Evolutionary conservation across 2,329 filamentous ascomycete species (phyloP), one percentile per base, ranked within the genome.

Genomic region (Parasarocladium wereldwijsianum): DNA sequence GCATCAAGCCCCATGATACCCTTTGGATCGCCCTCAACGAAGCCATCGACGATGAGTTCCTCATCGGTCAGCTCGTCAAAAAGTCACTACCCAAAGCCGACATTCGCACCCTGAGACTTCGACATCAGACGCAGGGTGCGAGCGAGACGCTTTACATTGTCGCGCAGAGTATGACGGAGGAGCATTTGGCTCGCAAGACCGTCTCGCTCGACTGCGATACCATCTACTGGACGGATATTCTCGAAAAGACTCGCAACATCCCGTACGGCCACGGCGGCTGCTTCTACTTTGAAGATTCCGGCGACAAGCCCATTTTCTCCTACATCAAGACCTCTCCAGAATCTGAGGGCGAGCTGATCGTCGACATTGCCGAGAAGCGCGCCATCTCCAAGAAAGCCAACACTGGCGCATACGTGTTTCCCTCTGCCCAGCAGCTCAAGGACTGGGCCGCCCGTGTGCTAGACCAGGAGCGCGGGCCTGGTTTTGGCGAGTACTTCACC

Each of bases 161-260:
- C 19, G 41, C 38, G 15, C 45, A 46, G 31, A 47, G 44, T 33
- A 47, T 47, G 43, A 39, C 38, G n/a, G 38, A 36, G 27, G 38
- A 45, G 27, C 37, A 47, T 24, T 40, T 49, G 26, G 29, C 34
- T 17, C 37, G 44, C 26, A 40, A 38, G 32, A 47, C 44, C 4
- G 40, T 49, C 12, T 47, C 45, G 8, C 42, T 49, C 24, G 46
- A 49, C 33, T 49, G 46, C 36, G 46, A 49, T n/a, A 49, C 45
- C 22, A 46, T 49, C 33, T 48, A 48, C 39, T 49, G 44, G 46
- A 41, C 38, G 22, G 45, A 49, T 21, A 37, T 49, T 17, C 42
- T 49, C 4, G 34, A 40, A 22, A 30, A 43, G 9, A 38, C 42
- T 17, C 41, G 46, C 16, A 34, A 40, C 29, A 43, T 47, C 41